These are phyloP conservation scores for Gentiana dahurica DNA, from an alignment of 257 asterid species.

Conservation along the genomic window DNA sequence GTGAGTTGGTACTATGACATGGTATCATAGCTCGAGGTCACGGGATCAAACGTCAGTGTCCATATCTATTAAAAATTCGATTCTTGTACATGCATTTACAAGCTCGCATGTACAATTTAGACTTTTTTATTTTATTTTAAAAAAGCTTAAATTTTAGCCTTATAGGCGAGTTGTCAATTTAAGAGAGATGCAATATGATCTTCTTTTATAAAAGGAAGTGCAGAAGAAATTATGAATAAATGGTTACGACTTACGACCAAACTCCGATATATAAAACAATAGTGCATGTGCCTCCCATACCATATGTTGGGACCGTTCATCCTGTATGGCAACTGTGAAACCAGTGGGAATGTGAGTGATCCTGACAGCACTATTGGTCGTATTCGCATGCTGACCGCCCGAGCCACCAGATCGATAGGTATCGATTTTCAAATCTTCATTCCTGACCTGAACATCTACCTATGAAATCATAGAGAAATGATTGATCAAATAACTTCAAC, in stretches of 20 bases:
- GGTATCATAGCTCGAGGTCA: not conserved
- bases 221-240: too few relatives aligned
- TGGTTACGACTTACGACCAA: too few relatives aligned
- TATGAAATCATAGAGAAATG: conserved; percentile 22
- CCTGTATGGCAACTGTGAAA: conserved; percentile 76
- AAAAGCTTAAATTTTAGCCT: too few relatives aligned
- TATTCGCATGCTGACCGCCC: conserved; percentile 94
- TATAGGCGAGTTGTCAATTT: too few relatives aligned
- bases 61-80: not conserved
- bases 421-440: conserved; percentile 81
- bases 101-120: too few relatives aligned
- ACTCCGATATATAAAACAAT: too few relatives aligned
- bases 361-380: conserved; percentile 97
- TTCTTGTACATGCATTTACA: not conserved
- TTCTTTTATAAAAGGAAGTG: too few relatives aligned
- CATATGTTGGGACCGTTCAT: conserved; percentile 93
- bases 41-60: not conserved
- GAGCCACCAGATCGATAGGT: conserved; percentile 95
- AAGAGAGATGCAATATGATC: too few relatives aligned
- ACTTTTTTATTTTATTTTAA: too few relatives aligned
- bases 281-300: conserved; percentile 17
- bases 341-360: conserved; percentile 85
- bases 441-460: conserved; percentile 77
- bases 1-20: not conserved
- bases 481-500: not conserved